Conservation (phyloP, 208 protist genomes). For the Blechomonas ayalai region DNA sequence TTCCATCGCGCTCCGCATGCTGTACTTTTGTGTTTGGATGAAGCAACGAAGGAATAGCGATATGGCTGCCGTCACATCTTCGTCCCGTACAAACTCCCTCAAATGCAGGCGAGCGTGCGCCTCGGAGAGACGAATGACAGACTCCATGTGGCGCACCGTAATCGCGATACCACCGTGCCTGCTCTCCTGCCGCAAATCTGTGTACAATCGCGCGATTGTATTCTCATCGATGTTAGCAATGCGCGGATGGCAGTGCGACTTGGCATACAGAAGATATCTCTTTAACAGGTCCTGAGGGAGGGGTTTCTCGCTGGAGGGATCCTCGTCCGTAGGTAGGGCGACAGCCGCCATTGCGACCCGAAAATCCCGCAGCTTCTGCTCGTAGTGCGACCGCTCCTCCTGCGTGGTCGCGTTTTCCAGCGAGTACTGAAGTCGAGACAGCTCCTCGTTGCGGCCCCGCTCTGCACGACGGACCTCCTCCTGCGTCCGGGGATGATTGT, state of each 20-base stretch:
- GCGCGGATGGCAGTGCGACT: constrained; percentile 85
- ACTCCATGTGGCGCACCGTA: constrained; percentile 98
- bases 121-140: constrained; percentile 97
- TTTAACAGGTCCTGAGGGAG: constrained; percentile 93
- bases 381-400: constrained; percentile 46
- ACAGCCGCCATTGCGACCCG: constrained; percentile 24
- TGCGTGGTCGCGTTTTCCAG: constrained; percentile 64
- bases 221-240: constrained; percentile 91
- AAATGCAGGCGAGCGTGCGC: constrained; percentile 97
- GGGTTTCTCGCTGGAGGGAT: constrained; percentile 73
- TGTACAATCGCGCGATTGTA: constrained; percentile 94
- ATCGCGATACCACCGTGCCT: constrained; percentile 94
- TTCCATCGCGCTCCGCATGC: constrained; percentile 84
- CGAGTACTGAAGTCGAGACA: constrained; percentile 50
- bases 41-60: constrained; percentile 97
- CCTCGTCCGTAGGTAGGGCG: constrained; percentile 62
- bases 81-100: constrained; percentile 92
- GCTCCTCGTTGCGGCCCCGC: constrained; percentile 42
- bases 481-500: constrained; percentile 82
- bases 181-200: constrained; percentile 94
- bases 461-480: constrained; percentile 43
- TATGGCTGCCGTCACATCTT: constrained; percentile 98
- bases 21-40: constrained; percentile 95
- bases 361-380: constrained; percentile 45
- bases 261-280: constrained; percentile 98